Base-by-base conservation (phyloP, 2,329 filamentous ascomycete genomes). In the Fusarium staphyleae region DNA sequence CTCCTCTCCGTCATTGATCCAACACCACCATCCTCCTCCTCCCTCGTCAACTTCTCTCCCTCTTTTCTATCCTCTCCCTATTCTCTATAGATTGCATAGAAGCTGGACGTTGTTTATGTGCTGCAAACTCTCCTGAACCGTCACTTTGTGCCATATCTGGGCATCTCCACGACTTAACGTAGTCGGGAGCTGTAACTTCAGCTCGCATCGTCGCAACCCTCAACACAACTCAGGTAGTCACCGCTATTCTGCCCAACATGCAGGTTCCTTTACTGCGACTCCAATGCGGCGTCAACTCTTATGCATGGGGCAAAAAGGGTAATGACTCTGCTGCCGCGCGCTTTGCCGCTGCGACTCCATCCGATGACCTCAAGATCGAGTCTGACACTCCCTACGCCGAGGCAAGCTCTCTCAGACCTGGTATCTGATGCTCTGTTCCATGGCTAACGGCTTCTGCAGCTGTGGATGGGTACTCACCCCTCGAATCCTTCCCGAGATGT, bases 381-480 rank as follows among this genome's bases (percentile, higher is more conserved):
- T 81, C 88, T 45, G 89, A 96, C 66, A 95, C 91, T 77, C 93
- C 95, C 26, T 99, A 99, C 70, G 92, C 95, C 41, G 95, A 98
- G 84, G 93, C 92, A 71, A 32, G 75, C 28, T 33, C 9, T 14
- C 24, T 5, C 30, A 13, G 8, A 10, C n/a, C 16, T 15, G 10
- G 4, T 30, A 14, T 12, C 22, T 19, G n/a, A 16, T 22, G 35
- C 16, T 12, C 16, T 6, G 35, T 6, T 36, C 22, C n/a, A 41
- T 22, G 9, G 16, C 42, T 47, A 26, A 61, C 57, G 18, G 45
- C 13, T 5, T 13, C 8, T 22, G 4, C 65, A 97, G 92, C 80
- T 99, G 69, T 99, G 95, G 95, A 99, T 99, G 95, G 95, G 95
- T 70, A 97, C 93, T 1, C 95, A 99, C 70, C 93, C 93, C 36